Base-by-base conservation (phyloP, 2,329 filamentous ascomycete species). In the Domatiomyces catenatus region DNA sequence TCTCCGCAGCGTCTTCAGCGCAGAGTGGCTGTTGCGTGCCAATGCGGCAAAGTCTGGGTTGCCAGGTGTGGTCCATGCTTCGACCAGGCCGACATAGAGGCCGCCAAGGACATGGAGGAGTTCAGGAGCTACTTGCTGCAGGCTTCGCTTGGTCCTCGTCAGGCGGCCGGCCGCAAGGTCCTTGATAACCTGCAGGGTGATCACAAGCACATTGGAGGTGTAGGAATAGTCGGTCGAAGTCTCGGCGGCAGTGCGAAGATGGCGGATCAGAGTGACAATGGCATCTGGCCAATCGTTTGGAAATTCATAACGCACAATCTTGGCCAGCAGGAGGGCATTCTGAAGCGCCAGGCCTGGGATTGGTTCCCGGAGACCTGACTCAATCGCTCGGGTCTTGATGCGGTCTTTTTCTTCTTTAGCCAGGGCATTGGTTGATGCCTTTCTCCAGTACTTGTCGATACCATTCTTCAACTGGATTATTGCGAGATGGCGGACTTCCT, bases 391-490 rank as follows among this genome's bases (percentile, higher is more conserved):
- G 3, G 77, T 77, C 47, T 90, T 81, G 49, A 98, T 92, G 39
- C 76, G 64, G 8, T 75, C 70, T 66, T 92, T 95, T 63, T 94
- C 86, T 18, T 83, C 77, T 52, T 78, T 77, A 46, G 66, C 68
- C 5, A 83, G 75, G 5, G 77, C 75, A 67, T 82, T 80, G 51
- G 84, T 77, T 47, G 86, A 80, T 32, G 84, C 85, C 63, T 75
- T 86, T 63, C 92, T 78, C 92, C 92, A 98, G 67, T 88, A 87
- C 64, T 84, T 88, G 64, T 96, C 90, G 66, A 96, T 89, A 50
- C 89, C 92, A 66, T 96, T 95, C 66, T 96, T 96, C 49, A 98
- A 75, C 64, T 94, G 86, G 58, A 96, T 94, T 52, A 96, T 80
- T 50, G 90, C 85, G 8, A 95, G 80, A 62, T 94, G 88, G 54